Percentiles rank a stretch among this genome's conserved stretches.
Evolutionary conservation across 768 basidiomycete species (phyloP).

Genomic region (Serendipita sp.): DNA sequence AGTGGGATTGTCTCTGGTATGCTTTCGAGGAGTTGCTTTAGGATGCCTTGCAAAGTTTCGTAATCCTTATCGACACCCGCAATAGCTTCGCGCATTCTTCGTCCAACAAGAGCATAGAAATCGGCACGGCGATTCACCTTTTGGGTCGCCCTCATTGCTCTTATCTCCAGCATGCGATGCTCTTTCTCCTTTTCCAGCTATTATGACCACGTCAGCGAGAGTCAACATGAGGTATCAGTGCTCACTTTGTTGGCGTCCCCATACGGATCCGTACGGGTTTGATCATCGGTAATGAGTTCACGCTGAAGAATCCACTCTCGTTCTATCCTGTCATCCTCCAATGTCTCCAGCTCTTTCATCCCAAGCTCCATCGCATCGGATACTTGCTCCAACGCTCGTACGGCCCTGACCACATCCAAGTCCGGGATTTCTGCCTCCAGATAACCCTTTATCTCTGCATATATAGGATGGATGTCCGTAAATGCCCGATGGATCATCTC

Average conservation of each 20-base stretch:
- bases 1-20: neutral
- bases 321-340: neutral
- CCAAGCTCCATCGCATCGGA: neutral
- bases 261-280: neutral
- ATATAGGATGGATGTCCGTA: constrained; percentile 1
- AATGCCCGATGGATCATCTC: neutral
- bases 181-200: constrained; percentile 1
- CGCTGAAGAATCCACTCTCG: neutral
- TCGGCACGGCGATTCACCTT: neutral
- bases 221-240: no score
- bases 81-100: neutral
- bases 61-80: neutral
- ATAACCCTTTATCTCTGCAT: neutral
- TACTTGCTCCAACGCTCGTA: neutral
- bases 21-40: neutral
- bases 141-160: neutral
- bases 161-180: neutral
- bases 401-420: neutral
- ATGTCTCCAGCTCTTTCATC: neutral
- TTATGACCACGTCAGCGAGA: neutral
- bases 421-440: neutral
- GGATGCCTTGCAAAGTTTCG: neutral
- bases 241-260: neutral
- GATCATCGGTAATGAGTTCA: neutral
- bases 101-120: neutral